Conservation (phyloP, 352 stramenopile species). For the Phytophthora meadii region DNA sequence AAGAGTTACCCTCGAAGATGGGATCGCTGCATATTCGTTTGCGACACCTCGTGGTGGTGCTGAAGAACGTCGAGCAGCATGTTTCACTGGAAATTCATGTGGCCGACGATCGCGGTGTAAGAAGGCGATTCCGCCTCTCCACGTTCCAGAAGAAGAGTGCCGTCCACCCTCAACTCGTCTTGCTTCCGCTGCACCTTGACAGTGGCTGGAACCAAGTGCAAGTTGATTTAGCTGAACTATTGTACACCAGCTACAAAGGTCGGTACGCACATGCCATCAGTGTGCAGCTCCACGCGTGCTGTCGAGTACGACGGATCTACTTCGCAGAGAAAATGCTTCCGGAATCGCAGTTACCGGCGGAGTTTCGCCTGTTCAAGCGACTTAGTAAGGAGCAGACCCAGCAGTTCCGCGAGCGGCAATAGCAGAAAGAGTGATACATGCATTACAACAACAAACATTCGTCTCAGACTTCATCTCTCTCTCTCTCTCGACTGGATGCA, state of each 20-base stretch:
- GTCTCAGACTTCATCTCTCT: no score
- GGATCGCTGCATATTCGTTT: conserved; percentile 58
- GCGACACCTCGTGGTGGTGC: conserved; percentile 52
- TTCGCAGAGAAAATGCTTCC: conserved; percentile 56
- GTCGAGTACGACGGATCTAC: conserved; percentile 64
- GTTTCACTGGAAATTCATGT: conserved; percentile 59
- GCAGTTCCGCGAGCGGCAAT: conserved; percentile 15
- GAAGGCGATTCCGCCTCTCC: conserved; percentile 53
- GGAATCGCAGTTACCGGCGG: conserved; percentile 47
- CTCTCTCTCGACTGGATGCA: no score
- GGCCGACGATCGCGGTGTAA: conserved; percentile 38
- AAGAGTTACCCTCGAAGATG: background rate
- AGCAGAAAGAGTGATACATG: background rate
- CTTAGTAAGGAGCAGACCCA: conserved; percentile 45
- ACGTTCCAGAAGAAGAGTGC: conserved; percentile 55
- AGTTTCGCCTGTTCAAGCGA: conserved; percentile 63
- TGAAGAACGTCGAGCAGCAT: conserved; percentile 51
- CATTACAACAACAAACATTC: background rate
- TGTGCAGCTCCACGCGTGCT: conserved; percentile 63
- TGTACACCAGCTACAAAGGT: conserved; percentile 48
- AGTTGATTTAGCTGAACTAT: conserved; percentile 53
- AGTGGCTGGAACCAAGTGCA: conserved; percentile 69
- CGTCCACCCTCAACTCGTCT: conserved; percentile 45
- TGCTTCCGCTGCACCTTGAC: conserved; percentile 55
- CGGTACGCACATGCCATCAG: conserved; percentile 50